These are phyloP conservation scores for Nephelium lappaceum DNA, from an alignment of 345 rosid genomes.

Conservation along the genomic window DNA sequence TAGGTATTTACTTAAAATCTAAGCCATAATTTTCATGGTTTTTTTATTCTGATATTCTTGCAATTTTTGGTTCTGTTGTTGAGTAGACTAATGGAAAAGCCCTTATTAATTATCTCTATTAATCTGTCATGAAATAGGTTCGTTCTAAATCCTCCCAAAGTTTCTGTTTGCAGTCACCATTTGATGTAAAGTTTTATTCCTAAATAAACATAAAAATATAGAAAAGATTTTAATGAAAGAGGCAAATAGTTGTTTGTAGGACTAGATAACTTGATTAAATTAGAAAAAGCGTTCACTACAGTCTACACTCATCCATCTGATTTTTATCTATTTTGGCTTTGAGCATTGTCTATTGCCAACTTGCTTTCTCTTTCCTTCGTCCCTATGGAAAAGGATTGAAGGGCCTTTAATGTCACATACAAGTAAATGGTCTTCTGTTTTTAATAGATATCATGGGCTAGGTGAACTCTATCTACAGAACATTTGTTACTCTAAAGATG, in stretches of 20 bases:
- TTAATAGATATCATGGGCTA: neutral
- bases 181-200: too few relatives aligned
- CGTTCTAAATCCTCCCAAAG: neutral
- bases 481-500: neutral
- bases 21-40: slow-evolving; percentile 4
- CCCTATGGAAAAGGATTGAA: neutral
- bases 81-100: neutral
- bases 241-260: neutral
- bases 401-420: neutral
- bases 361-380: neutral
- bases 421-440: neutral
- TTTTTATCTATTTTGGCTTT: too few relatives aligned
- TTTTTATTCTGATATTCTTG: slow-evolving; percentile 1
- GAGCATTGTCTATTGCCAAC: neutral
- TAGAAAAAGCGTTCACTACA: neutral
- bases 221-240: neutral
- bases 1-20: slow-evolving; percentile 46
- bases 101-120: neutral
- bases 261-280: neutral
- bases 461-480: neutral
- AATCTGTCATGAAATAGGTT: neutral
- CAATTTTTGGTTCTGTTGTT: neutral
- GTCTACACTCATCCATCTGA: neutral
- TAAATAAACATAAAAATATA: too few relatives aligned
- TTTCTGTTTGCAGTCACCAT: neutral